Evolutionary conservation across 2,329 filamentous ascomycete species (phyloP).

Genomic region (Meredithiella fracta): DNA sequence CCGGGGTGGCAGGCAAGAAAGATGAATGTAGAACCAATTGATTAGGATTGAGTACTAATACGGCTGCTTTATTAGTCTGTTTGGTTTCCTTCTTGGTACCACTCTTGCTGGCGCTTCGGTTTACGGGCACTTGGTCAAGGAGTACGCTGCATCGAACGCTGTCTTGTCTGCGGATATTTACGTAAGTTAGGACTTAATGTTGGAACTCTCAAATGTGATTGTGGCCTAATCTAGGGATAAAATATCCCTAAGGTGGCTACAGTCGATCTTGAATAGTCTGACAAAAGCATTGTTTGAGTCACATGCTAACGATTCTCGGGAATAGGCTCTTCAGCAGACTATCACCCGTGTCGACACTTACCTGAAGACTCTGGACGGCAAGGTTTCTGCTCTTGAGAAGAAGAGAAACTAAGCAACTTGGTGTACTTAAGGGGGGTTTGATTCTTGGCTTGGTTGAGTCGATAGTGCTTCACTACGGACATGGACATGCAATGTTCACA

Average conservation of each 20-base stretch:
- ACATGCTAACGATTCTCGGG: conserved; percentile 7
- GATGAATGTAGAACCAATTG: background rate
- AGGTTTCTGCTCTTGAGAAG: conserved; percentile 45
- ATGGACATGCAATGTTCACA: too few species aligned
- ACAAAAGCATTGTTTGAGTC: conserved; percentile 13
- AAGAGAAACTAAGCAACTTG: conserved; percentile 28
- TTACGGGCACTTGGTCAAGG: conserved; percentile 84
- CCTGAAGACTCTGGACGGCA: conserved; percentile 59
- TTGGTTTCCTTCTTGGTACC: conserved; percentile 80
- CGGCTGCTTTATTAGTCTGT: conserved; percentile 43
- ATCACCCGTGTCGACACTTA: conserved; percentile 67
- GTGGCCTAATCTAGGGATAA: background rate
- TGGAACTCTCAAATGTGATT: background rate
- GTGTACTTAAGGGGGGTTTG: too few species aligned
- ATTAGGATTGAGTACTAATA: background rate
- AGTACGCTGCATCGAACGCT: conserved; percentile 88
- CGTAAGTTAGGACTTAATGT: conserved; percentile 1
- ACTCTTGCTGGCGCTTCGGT: conserved; percentile 63
- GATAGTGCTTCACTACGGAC: too few species aligned
- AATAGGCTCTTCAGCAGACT: conserved; percentile 59
- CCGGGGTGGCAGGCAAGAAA: background rate
- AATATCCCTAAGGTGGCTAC: background rate
- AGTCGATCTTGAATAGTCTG: background rate
- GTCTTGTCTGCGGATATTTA: conserved; percentile 35
- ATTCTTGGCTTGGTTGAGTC: too few species aligned